A percentile compares a stretch with the other conserved stretches of the same genome.
phyloP scores from a whole-genome alignment of 345 rosid genomes.

The Arabidopsis arenosa region DNA sequence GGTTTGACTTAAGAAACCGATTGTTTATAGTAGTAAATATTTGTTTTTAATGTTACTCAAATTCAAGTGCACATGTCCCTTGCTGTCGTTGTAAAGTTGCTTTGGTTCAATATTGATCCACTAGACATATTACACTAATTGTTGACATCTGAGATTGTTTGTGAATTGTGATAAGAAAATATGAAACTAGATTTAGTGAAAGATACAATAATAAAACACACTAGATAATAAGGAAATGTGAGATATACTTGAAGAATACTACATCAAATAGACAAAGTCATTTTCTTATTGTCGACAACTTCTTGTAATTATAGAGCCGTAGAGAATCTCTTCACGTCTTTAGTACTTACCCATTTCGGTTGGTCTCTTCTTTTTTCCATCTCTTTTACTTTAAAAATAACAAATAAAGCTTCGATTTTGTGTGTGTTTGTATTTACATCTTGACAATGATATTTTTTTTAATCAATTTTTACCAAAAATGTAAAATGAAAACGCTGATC shows the following conservation, averaged over 20 bases:
- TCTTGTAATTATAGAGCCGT: conserved; percentile 22
- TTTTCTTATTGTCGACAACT: conserved; percentile 7
- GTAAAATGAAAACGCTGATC: background rate
- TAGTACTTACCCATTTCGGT: background rate
- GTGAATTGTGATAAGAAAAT: background rate
- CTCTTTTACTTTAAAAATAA: background rate
- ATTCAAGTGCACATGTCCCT: background rate
- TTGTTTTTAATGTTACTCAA: background rate
- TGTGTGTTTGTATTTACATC: background rate
- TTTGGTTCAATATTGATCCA: conserved; percentile 7
- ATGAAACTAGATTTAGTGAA: conserved; percentile 5
- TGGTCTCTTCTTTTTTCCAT: background rate
- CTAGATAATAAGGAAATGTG: background rate
- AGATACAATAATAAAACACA: background rate
- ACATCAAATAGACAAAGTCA: background rate
- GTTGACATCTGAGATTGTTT: no score
- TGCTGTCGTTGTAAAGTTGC: background rate
- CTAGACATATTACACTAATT: background rate
- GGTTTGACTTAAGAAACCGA: background rate
- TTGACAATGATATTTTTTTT: no score
- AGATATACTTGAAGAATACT: background rate
- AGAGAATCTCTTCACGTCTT: conserved; percentile 18
- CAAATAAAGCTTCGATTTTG: background rate
- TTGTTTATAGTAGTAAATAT: background rate
- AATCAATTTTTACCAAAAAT: background rate